These are phyloP conservation scores for Candida corydali DNA, from an alignment of 805 yeast genomes.

Conservation along the genomic window DNA sequence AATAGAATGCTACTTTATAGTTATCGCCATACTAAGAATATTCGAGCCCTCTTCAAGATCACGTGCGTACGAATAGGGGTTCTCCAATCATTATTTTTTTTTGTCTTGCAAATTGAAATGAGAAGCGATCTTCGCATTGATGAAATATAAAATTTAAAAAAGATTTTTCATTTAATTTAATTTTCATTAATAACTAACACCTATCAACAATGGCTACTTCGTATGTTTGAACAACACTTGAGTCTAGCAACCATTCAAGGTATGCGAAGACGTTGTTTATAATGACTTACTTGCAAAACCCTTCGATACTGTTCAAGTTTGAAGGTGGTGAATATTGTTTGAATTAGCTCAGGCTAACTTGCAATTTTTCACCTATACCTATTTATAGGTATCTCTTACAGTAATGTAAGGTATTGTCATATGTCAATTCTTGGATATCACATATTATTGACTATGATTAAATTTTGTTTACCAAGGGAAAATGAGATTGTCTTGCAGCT, in stretches of 20 bases:
- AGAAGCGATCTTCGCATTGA: neutral
- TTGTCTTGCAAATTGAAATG: neutral
- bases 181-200: neutral
- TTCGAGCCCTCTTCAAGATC: neutral
- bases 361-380: conserved; percentile 9
- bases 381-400: conserved; percentile 10
- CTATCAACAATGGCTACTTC: conserved; percentile 6
- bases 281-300: conserved; percentile 2
- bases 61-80: conserved; percentile 1
- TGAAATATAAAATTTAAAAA: neutral
- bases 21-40: too few species aligned
- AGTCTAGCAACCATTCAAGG: conserved; percentile 3
- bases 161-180: neutral
- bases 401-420: conserved; percentile 12
- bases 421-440: conserved; percentile 11
- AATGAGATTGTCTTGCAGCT: conserved; percentile 39
- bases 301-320: neutral
- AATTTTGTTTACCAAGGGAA: conserved; percentile 28
- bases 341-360: conserved; percentile 1
- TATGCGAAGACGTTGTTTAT: conserved; percentile 7
- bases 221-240: conserved; percentile 1
- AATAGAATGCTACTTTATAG: too few species aligned
- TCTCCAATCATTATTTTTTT: neutral
- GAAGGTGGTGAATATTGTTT: conserved; percentile 8
- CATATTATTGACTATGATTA: conserved; percentile 10